phyloP scores from a whole-genome alignment of 2,329 filamentous ascomycete species.

The Venturia aucupariae region DNA sequence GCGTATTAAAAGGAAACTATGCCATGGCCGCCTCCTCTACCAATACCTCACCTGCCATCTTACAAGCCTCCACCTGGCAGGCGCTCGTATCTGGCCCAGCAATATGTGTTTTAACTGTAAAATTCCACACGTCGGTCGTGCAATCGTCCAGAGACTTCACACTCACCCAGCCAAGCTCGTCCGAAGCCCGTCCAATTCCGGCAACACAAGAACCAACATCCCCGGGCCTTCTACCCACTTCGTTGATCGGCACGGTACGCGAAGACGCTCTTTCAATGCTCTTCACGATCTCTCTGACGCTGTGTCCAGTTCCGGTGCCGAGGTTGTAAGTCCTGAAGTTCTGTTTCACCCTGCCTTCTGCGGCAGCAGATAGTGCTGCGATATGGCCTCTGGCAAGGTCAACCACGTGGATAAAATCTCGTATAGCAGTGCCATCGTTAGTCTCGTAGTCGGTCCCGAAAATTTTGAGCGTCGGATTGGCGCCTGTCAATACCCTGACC shows the following conservation, averaged over 20 bases:
- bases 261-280: constrained; percentile 31
- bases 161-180: constrained; percentile 31
- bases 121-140: constrained; percentile 32
- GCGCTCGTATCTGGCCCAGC: neutral
- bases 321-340: constrained; percentile 34
- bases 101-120: constrained; percentile 18
- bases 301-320: constrained; percentile 34
- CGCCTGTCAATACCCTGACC: constrained; percentile 50
- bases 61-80: neutral
- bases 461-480: constrained; percentile 44
- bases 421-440: constrained; percentile 54
- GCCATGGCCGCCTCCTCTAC: neutral
- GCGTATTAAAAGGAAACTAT: neutral
- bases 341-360: constrained; percentile 24
- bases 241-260: constrained; percentile 27
- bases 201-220: constrained; percentile 35
- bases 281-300: constrained; percentile 34
- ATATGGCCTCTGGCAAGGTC: constrained; percentile 57
- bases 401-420: constrained; percentile 60
- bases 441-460: constrained; percentile 59
- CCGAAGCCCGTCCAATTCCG: constrained; percentile 30
- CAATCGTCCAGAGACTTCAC: constrained; percentile 30
- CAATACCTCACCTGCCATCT: neutral
- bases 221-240: constrained; percentile 30
- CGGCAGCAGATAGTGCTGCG: constrained; percentile 43